Percentiles rank a stretch among this genome's conserved stretches.
phyloP scores from a whole-genome alignment of 805 yeast species.

The Kregervanrija pseudodelftensis region DNA sequence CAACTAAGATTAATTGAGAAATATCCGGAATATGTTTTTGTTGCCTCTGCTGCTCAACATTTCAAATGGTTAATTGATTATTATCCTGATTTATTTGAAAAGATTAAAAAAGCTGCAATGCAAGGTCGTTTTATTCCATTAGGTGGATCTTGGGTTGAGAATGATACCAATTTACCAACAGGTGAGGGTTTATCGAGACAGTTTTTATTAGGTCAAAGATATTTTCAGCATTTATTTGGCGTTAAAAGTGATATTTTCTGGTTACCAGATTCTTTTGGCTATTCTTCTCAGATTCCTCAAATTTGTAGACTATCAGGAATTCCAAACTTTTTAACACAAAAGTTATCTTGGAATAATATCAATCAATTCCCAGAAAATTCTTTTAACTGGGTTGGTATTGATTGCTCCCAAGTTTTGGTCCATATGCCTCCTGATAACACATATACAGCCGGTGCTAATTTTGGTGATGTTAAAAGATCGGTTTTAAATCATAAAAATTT shows the following conservation, averaged over 20 bases:
- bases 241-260: slow-evolving; percentile 70
- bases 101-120: slow-evolving; percentile 57
- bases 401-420: slow-evolving; percentile 85
- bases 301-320: slow-evolving; percentile 82
- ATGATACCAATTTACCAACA: slow-evolving; percentile 91
- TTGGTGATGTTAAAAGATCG: slow-evolving; percentile 85
- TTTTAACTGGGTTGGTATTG: slow-evolving; percentile 93
- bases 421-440: slow-evolving; percentile 99
- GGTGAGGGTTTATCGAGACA: slow-evolving; percentile 91
- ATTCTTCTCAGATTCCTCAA: slow-evolving; percentile 92
- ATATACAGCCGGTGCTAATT: slow-evolving; percentile 87
- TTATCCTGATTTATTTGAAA: slow-evolving; percentile 71
- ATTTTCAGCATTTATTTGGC: slow-evolving; percentile 76
- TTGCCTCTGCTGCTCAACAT: slow-evolving; percentile 94
- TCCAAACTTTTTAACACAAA: slow-evolving; percentile 82
- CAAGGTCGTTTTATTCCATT: slow-evolving; percentile 78
- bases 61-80: slow-evolving; percentile 85
- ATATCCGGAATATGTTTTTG: slow-evolving; percentile 91
- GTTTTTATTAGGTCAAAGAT: slow-evolving; percentile 83
- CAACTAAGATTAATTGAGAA: slow-evolving; percentile 78
- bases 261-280: slow-evolving; percentile 98
- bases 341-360: slow-evolving; percentile 93
- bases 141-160: slow-evolving; percentile 98
- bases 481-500: slow-evolving; percentile 76
- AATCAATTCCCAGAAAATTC: slow-evolving; percentile 84